phyloP scores from a whole-genome alignment of 129 eudicot genomes.

The Ambrosia trifida region DNA sequence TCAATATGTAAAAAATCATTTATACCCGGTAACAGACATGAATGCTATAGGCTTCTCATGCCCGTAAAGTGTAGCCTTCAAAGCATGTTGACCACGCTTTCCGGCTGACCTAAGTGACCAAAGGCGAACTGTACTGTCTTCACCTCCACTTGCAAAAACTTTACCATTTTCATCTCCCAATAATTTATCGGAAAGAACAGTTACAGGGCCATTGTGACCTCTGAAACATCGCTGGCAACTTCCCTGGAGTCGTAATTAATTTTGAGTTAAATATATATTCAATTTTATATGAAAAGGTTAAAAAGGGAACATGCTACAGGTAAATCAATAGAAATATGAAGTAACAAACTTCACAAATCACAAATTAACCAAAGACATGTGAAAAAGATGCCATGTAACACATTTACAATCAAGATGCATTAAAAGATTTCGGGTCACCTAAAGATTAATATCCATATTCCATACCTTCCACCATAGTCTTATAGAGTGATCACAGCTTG shows the following conservation, averaged over 20 bases:
- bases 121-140: conserved; percentile 80
- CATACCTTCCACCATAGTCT: conserved; percentile 91
- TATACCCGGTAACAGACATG: conserved; percentile 85
- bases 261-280: background rate
- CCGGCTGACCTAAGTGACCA: conserved; percentile 76
- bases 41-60: conserved; percentile 73
- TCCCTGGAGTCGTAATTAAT: conserved; percentile 34
- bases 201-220: conserved; percentile 83
- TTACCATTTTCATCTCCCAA: conserved; percentile 65
- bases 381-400: background rate
- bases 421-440: background rate
- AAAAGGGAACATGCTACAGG: background rate
- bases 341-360: conserved; percentile 16
- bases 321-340: conserved; percentile 24
- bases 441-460: conserved; percentile 32
- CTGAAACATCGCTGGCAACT: conserved; percentile 62
- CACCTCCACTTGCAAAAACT: conserved; percentile 90
- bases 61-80: conserved; percentile 75
- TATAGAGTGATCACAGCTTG: conserved; percentile 79
- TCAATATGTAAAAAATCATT: background rate
- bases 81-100: conserved; percentile 74
- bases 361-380: background rate
- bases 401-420: background rate
- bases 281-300: background rate
- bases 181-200: conserved; percentile 71